Base-by-base conservation (phyloP, 2,329 filamentous ascomycete species). In the Fusarium sp. region DNA sequence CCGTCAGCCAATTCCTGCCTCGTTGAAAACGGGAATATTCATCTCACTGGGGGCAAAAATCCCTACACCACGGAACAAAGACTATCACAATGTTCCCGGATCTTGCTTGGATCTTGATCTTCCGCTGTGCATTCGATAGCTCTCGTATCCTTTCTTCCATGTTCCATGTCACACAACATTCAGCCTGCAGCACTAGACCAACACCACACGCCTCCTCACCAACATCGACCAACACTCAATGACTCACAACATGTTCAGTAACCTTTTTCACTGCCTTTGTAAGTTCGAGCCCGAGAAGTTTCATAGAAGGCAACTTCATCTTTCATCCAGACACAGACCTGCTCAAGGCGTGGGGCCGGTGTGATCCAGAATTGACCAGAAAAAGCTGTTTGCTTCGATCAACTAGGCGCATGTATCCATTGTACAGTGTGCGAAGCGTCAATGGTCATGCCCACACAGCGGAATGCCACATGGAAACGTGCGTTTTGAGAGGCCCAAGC, bases 341-440 rank as follows among this genome's bases (percentile, higher is more conserved):
- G 58, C 41, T 36, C 41, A 70, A 49, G 25, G 43, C 58, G 45
- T 57, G 41, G 45, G 52, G 54, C 55, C 35, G 43, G 52, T 41
- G 47, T 63, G 55, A 51, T 51, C 27, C 29, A 56, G 33, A 25
- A 39, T 42, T 36, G 35, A 48, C 27, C 37, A 57, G 41, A 40
- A 50, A 35, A 45, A 20, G 20, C 21, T 71, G 61, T 70, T 71
- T 69, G 63, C 63, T 33, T 58, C 39, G 9, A 46, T 11, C 10
- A 58, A 40, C 51, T 57, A 37, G 43, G 39, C 33, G n/a, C 50
- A 35, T 37, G 18, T 63, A 46, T 39, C 49, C 40, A 47, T 48
- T 42, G 27, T 59, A 67, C 70, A 67, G 62, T 72, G 66, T 72
- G 70, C 41, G 37, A 64, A 52, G 49, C 58, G 51, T 59, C 55